These are phyloP conservation scores for Mrakia gelida DNA, from an alignment of 768 basidiomycete genomes.

Conservation along the genomic window DNA sequence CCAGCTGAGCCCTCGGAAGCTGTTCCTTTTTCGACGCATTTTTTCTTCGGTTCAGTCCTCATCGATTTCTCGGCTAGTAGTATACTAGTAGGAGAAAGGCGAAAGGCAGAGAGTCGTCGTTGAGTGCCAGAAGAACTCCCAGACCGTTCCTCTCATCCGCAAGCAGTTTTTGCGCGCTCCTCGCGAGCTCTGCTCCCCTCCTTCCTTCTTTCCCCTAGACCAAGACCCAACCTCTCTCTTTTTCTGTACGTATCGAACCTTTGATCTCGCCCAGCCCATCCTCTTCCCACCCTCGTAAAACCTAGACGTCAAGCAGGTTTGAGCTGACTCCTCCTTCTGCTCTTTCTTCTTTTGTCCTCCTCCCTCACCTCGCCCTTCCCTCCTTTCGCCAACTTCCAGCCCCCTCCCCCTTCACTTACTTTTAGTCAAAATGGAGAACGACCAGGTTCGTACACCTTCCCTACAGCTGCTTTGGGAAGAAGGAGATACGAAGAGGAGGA, in stretches of 20 bases:
- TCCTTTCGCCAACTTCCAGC: not conserved
- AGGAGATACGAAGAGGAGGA: not conserved
- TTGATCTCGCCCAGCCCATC: not conserved
- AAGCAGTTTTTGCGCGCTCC: too few relatives aligned
- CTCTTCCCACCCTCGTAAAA: not conserved
- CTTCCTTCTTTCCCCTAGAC: not conserved
- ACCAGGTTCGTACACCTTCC: constrained; percentile 25
- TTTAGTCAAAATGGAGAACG: constrained; percentile 30
- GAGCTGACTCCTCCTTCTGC: not conserved
- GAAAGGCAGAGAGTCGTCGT: too few relatives aligned
- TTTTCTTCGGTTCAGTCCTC: not conserved
- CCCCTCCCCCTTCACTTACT: constrained; percentile 6
- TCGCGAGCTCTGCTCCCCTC: too few relatives aligned
- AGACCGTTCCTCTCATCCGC: too few relatives aligned
- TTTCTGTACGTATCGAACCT: not conserved
- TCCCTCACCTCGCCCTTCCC: constrained; percentile 8
- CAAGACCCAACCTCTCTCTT: not conserved
- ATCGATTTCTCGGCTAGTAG: too few relatives aligned
- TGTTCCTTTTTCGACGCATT: not conserved
- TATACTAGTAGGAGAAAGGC: too few relatives aligned
- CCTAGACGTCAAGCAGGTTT: not conserved
- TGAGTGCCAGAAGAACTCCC: too few relatives aligned
- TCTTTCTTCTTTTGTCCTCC: not conserved
- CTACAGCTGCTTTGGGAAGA: not conserved
- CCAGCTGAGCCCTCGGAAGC: not conserved